Percentiles rank a stretch among this genome's conserved stretches.
These are phyloP conservation scores for Clonostachys byssicola DNA, from an alignment of 2,329 filamentous ascomycete species.

Conservation along the genomic window DNA sequence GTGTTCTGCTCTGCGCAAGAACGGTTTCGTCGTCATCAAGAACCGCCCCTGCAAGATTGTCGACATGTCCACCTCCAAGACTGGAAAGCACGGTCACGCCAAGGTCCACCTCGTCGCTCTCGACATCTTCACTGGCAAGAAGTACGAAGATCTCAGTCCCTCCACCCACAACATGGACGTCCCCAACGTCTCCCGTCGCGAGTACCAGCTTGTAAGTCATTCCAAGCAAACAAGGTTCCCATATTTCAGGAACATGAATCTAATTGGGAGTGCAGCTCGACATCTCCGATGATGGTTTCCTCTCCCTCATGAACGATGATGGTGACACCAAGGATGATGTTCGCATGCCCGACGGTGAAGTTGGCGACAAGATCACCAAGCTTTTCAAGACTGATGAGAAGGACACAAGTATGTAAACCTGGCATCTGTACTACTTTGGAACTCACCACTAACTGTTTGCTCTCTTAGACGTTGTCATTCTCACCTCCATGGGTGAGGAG, in stretches of 20 bases:
- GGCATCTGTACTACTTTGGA: not conserved
- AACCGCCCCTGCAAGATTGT: slow-evolving; percentile 99
- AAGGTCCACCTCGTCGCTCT: slow-evolving; percentile 98
- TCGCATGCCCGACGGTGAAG: slow-evolving; percentile 83
- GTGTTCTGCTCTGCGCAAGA: slow-evolving; percentile 99
- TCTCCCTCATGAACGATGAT: slow-evolving; percentile 86
- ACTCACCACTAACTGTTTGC: slow-evolving; percentile 10
- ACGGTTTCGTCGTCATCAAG: slow-evolving; percentile 98
- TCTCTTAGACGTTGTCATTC: slow-evolving; percentile 75
- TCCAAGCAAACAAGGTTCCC: slow-evolving; percentile 4
- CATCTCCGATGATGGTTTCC: slow-evolving; percentile 89
- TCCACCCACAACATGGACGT: slow-evolving; percentile 99
- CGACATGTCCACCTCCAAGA: slow-evolving; percentile 99
- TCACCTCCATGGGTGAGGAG: slow-evolving; percentile 96
- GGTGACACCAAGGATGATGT: slow-evolving; percentile 93
- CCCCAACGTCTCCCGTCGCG: slow-evolving; percentile 83
- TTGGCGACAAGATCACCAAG: slow-evolving; percentile 81
- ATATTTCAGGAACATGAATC: slow-evolving; percentile 2
- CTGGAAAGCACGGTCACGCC: slow-evolving; percentile 99
- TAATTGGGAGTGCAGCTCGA: slow-evolving; percentile 61
- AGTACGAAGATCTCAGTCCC: slow-evolving; percentile 97
- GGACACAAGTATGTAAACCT: slow-evolving; percentile 75
- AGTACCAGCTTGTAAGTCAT: slow-evolving; percentile 86
- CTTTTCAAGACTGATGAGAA: slow-evolving; percentile 82
- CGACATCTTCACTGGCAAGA: slow-evolving; percentile 99